Evolutionary conservation across 2,329 filamentous ascomycete genomes (phyloP), one percentile per base, ranked within the genome.

Genomic region (Apiospora hydei): DNA sequence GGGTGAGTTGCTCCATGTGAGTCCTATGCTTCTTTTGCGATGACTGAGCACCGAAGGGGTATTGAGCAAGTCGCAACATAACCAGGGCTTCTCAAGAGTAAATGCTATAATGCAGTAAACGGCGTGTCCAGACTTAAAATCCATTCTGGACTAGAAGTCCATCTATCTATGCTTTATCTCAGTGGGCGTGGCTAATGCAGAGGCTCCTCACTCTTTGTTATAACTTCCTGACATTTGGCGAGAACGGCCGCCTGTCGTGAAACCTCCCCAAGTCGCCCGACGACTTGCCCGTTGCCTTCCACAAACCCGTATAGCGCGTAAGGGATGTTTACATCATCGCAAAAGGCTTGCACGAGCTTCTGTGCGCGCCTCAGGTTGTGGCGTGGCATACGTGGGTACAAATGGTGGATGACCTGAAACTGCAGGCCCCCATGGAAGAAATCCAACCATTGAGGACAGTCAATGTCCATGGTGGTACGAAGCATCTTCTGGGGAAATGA

Each of bases 401-500:
- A 84, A 80, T 97, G 94, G 79, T 97, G 94, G 69, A 97, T 92
- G 10, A 92, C 94, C 82, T 97, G 94, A 82, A 97, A 97, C 81
- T 97, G 95, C 74, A 97, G 84, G 4, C 94, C 95, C 30, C 94
- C 94, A 77, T 97, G 94, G 81, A 97, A 89, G 80, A 95, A 97
- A 80, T 97, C 94, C 16, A 97, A 86, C 94, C 95, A 97, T 16
- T 88, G 86, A 0, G 94, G 94, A 79, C 94, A 97, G 80, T 96
- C 94, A 30, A 97, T 91, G 75, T 97, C 94, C 94, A 98, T 97
- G 16, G 95, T 97, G 0, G 95, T 98, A 76, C 95, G 91, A 66
- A 98, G 87, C 92, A 97, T 96, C 81, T 92, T 93, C 82, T 97
- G 94, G 0, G 95, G 91, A 81, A 98, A 98, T 0, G 93, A 96